These are phyloP conservation scores for Psidium friedrichsthalianum DNA, from an alignment of 345 rosid species.

Conservation along the genomic window DNA sequence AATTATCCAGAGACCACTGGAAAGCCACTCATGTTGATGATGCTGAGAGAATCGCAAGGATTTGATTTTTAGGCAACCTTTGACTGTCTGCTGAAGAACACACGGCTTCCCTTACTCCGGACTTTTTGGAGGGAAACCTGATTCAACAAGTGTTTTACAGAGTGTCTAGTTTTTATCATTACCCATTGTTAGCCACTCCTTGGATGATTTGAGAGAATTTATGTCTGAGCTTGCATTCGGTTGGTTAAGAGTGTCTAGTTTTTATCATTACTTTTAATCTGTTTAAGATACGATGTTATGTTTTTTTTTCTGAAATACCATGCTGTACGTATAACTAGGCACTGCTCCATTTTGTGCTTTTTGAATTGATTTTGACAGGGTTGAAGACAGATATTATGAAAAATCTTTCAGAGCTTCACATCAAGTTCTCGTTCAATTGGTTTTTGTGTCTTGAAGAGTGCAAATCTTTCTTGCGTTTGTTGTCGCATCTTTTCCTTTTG, in stretches of 20 bases:
- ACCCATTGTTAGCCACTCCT: no score
- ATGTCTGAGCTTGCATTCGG: constrained; percentile 3
- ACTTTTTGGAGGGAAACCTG: constrained; percentile 48
- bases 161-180: no score
- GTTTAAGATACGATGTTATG: not conserved
- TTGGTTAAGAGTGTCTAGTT: not conserved
- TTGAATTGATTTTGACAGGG: not conserved
- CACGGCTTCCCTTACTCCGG: constrained; percentile 54
- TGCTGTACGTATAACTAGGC: not conserved
- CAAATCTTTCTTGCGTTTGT: not conserved
- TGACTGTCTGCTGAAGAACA: constrained; percentile 42
- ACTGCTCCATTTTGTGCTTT: not conserved
- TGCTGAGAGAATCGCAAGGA: no score
- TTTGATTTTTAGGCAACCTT: constrained; percentile 55
- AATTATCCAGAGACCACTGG: no score
- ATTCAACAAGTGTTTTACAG: constrained; percentile 23
- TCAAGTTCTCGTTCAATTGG: not conserved
- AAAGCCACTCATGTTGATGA: no score
- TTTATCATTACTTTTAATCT: constrained; percentile 2
- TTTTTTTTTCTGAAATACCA: not conserved
- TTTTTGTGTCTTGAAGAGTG: not conserved
- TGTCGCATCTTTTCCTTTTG: not conserved
- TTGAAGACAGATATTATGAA: not conserved
- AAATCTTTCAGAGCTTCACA: not conserved
- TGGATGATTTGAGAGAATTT: no score